Evolutionary conservation across 2,329 filamentous ascomycete genomes (phyloP), one percentile per base, ranked within the genome.

Genomic region (Colletotrichum simmondsii): DNA sequence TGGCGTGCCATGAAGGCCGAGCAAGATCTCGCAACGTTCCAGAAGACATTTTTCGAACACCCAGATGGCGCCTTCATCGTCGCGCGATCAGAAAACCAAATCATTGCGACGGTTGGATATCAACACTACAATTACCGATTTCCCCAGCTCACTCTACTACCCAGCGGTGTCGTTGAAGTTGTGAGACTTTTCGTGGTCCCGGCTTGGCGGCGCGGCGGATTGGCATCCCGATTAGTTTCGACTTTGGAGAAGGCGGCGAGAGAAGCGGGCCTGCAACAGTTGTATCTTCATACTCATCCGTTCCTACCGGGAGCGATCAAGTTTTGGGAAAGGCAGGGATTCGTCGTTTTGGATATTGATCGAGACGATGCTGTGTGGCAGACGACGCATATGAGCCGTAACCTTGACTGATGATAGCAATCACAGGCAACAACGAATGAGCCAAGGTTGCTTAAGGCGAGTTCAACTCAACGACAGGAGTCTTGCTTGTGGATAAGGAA

Each of bases 261-360:
- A 14, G 24, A 61, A 1, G 68, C 70, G 2, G 75, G 75, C 24
- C 63, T 79, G 10, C 46, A 76, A 19, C 64, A 68, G 2, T 66
- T 80, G 3, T 80, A 80, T 58, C 71, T 80, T 1, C 78, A 80
- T n/a, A 80, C 78, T 1, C 78, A 80, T 32, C 78, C 78, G 0
- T 80, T 80, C 12, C n/a, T 80, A 1, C 77, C 76, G 0, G 74
- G 77, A 1, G 78, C 78, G 1, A 73, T 78, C 4, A 37, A 46
- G 1, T 80, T 80, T 5, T 80, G 78, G 78, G 70, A 79, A 32
- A 57, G 72, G 1, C 75, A 78, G 16, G 76, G 76, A 0, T 80
- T 80, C 30, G 58, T 58, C 2, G 10, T 77, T 2, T 56, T 78
- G 2, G 4, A 62, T 0, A 66, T 77, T 1, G 78, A 80, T 2